Conservation (phyloP, 208 protist species). For the Herpetomonas muscarum region DNA sequence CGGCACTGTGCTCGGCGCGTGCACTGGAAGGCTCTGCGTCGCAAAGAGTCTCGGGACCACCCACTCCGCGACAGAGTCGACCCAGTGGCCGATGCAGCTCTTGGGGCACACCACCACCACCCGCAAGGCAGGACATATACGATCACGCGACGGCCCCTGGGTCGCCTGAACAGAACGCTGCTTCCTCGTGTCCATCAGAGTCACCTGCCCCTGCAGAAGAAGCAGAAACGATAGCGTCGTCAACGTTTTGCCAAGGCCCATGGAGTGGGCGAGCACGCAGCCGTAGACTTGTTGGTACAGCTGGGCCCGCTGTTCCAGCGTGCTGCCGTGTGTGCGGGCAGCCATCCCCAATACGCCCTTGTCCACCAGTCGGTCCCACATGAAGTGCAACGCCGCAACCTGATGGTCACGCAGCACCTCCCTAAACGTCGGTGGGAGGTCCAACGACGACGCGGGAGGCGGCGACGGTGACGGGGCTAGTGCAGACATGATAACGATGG, state of each 20-base stretch:
- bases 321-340: slow-evolving; percentile 19
- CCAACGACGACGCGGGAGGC: slow-evolving; percentile 16
- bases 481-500: too few relatives aligned
- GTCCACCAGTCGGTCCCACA: slow-evolving; percentile 70
- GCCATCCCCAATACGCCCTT: slow-evolving; percentile 50
- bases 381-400: slow-evolving; percentile 62
- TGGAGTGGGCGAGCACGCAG: slow-evolving; percentile 81
- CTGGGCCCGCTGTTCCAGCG: slow-evolving; percentile 39
- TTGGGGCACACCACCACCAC: slow-evolving; percentile 71
- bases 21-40: slow-evolving; percentile 22
- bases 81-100: slow-evolving; percentile 73
- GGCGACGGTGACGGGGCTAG: background rate
- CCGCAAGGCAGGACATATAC: slow-evolving; percentile 32
- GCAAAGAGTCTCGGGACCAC: slow-evolving; percentile 44
- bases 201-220: slow-evolving; percentile 57
- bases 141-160: background rate
- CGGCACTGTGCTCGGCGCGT: slow-evolving; percentile 44
- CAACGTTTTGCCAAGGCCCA: slow-evolving; percentile 88
- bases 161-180: slow-evolving; percentile 4
- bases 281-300: slow-evolving; percentile 64
- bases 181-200: slow-evolving; percentile 27
- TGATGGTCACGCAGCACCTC: slow-evolving; percentile 62
- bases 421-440: slow-evolving; percentile 25
- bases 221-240: slow-evolving; percentile 66
- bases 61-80: slow-evolving; percentile 52